Evolutionary conservation across 179 eudicot genomes (phyloP).

Genomic region (Nepenthes alata): DNA sequence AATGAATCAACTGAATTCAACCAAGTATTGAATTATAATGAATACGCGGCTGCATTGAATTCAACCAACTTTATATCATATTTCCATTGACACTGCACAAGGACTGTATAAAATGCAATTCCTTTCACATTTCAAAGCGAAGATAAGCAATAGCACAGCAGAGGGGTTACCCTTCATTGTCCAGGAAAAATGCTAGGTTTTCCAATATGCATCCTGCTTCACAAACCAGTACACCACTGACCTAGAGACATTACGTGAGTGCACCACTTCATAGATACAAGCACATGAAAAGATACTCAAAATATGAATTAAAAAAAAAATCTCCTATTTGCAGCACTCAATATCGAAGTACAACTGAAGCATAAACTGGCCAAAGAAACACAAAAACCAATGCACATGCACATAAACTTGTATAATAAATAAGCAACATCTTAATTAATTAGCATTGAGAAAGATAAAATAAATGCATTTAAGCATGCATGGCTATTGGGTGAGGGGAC

Average conservation of each 20-base stretch:
- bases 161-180: constrained; percentile 61
- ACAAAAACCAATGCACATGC: no score
- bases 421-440: no score
- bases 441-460: no score
- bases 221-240: constrained; percentile 88
- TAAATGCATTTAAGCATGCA: no score
- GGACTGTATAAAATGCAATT: background rate
- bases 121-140: background rate
- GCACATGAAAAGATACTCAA: background rate
- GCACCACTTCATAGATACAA: background rate
- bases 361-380: no score
- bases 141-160: background rate
- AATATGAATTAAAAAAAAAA: background rate
- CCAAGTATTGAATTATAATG: background rate
- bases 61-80: no score
- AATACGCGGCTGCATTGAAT: no score
- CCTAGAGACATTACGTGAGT: constrained; percentile 25
- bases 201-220: constrained; percentile 99
- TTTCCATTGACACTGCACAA: no score
- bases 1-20: background rate
- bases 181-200: constrained; percentile 74
- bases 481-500: no score
- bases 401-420: no score
- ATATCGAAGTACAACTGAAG: no score
- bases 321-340: no score